Evolutionary conservation across 2,329 filamentous ascomycete genomes (phyloP).

Genomic region (Davidsoniella virescens): DNA sequence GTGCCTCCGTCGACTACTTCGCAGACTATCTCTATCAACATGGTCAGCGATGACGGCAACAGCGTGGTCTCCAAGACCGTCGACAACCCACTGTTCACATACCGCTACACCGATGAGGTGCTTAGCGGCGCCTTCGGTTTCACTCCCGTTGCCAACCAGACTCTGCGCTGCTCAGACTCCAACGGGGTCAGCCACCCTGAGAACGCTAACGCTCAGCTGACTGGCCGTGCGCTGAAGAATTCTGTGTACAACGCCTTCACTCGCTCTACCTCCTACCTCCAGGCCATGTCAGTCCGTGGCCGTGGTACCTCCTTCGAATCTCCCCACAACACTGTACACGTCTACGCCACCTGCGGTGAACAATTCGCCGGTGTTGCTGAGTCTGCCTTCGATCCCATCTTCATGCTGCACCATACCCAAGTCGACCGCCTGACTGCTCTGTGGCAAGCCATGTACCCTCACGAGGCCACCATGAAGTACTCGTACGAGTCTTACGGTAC

Average conservation of each 20-base stretch:
- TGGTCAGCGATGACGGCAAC: slow-evolving; percentile 21
- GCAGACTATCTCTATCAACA: slow-evolving; percentile 24
- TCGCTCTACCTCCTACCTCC: slow-evolving; percentile 21
- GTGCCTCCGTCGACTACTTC: slow-evolving; percentile 27
- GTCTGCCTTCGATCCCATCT: slow-evolving; percentile 30
- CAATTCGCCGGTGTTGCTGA: slow-evolving; percentile 26
- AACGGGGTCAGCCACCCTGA: slow-evolving; percentile 22
- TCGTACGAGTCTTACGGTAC: slow-evolving; percentile 22
- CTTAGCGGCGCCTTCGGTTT: slow-evolving; percentile 24
- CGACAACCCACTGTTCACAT: slow-evolving; percentile 37
- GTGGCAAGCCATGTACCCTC: slow-evolving; percentile 29
- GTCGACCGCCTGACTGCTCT: slow-evolving; percentile 49
- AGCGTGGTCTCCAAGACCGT: slow-evolving; percentile 19
- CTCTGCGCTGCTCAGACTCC: slow-evolving; percentile 22
- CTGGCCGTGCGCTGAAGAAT: slow-evolving; percentile 21
- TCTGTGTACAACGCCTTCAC: slow-evolving; percentile 28
- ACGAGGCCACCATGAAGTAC: slow-evolving; percentile 20
- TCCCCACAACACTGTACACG: slow-evolving; percentile 28
- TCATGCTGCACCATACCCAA: slow-evolving; percentile 37
- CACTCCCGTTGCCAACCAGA: slow-evolving; percentile 19
- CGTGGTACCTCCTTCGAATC: slow-evolving; percentile 26
- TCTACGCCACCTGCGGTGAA: slow-evolving; percentile 24
- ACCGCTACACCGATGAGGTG: slow-evolving; percentile 28
- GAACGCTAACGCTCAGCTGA: slow-evolving; percentile 23
- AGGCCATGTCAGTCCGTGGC: slow-evolving; percentile 22